Conservation (phyloP, 139 green algal species). For the Penium margaritaceum region DNA sequence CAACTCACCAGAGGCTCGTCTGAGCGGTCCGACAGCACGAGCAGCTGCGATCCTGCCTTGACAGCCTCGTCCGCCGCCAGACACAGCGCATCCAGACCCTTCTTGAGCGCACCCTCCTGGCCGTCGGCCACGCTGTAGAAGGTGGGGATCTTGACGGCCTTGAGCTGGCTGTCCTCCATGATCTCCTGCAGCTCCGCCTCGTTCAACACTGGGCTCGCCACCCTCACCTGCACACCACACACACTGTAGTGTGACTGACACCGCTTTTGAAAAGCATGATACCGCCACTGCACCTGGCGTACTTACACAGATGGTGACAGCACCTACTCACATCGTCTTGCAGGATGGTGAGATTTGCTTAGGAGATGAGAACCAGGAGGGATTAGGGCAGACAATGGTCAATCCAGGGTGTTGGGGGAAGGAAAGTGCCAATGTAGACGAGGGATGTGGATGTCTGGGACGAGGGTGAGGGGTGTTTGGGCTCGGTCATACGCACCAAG, state of each 20-base stretch:
- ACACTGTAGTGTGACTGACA: not conserved
- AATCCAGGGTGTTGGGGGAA: not conserved
- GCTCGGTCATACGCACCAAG: conserved; percentile 52
- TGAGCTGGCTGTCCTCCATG: conserved; percentile 28
- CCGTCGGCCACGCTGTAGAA: conserved; percentile 47
- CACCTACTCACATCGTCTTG: too few relatives aligned
- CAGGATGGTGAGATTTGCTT: too few relatives aligned
- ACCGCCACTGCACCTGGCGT: too few relatives aligned
- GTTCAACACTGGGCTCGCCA: conserved; percentile 80
- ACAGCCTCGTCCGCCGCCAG: conserved; percentile 74
- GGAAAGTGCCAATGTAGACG: not conserved
- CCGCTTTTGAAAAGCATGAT: too few relatives aligned
- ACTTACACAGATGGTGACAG: too few relatives aligned
- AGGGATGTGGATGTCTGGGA: not conserved
- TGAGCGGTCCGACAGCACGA: conserved; percentile 48
- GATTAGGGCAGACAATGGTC: too few relatives aligned
- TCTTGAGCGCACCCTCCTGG: conserved; percentile 36
- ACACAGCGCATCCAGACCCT: conserved; percentile 64
- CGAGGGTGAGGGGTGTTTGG: not conserved
- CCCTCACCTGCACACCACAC: conserved; percentile 53
- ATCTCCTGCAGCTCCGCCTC: conserved; percentile 73
- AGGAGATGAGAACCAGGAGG: too few relatives aligned
- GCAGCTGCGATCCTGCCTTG: conserved; percentile 61
- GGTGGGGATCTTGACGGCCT: conserved; percentile 39
- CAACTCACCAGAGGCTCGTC: conserved; percentile 58